Base-by-base conservation (phyloP, 2,329 filamentous ascomycete genomes). In the Diaporthe destruens region DNA sequence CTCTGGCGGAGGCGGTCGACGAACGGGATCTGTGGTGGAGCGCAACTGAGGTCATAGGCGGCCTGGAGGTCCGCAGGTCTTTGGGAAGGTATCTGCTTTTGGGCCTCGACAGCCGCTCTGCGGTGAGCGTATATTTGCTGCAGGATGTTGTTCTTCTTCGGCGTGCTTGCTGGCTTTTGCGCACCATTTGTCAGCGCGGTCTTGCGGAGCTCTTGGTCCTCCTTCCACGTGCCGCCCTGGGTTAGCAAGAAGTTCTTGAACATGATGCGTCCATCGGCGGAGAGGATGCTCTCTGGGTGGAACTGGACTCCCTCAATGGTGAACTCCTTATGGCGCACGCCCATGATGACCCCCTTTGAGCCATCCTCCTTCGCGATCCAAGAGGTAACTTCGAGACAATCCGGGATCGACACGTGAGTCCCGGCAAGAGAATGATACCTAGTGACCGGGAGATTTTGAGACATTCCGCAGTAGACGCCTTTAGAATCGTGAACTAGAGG, bases 221-320 rank as follows among this genome's bases (percentile, higher is more conserved):
- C 94, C 67, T 89, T 89, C 96, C 96, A 99, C 61, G 95, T 98
- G 32, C 96, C 96, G 25, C 94, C 94, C 77, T 92, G 93, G 88
- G 98, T 92, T 72, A 87, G 88, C 74, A 99, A 84, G 81, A 99
- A 99, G 82, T 98, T 99, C 79, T 91, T 92, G 80, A 99, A 90
- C 94, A 99, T 98, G 47, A 89, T 84, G 47, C 95, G 91, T 4
- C 97, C 96, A 72, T 96, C 91, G 57, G 93, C 94, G 0, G 96
- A 98, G 67, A 99, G 85, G 72, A 99, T 99, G 81, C 96, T 98
- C 83, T 99, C 96, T 0, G 96, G 96, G 77, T 99, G 96, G 78
- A 98, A 99, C 80, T 99, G 96, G 20, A 99, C 96, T 53, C 95
- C 96, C 82, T 99, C 96, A n/a, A 98, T 88, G 1, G 94, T 89